Evolutionary conservation across 164 flowering plant species (phyloP).

Genomic region (Macadamia tetraphylla): DNA sequence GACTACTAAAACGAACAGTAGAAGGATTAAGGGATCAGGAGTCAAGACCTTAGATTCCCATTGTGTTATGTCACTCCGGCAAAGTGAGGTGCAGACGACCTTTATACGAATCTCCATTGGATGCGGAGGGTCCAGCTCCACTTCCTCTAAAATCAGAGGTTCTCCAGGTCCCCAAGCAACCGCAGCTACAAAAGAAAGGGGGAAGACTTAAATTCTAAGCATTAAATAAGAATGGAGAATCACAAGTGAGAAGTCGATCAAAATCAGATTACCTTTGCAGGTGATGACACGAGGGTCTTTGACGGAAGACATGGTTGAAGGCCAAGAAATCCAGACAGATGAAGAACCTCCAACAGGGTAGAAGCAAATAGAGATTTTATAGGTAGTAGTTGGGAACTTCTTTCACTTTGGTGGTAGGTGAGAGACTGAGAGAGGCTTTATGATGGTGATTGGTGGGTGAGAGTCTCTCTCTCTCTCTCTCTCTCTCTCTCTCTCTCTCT

Average conservation of each 20-base stretch:
- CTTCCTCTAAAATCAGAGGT: slow-evolving; percentile 72
- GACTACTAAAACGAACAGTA: not conserved
- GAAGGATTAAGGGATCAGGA: not conserved
- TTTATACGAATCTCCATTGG: slow-evolving; percentile 74
- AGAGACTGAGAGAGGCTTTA: no score
- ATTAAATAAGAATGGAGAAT: no score
- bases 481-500: no score
- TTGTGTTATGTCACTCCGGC: slow-evolving; percentile 79
- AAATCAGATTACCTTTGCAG: slow-evolving; percentile 15
- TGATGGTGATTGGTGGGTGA: no score
- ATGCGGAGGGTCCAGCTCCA: slow-evolving; percentile 70
- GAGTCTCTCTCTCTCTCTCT: no score
- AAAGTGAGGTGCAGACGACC: slow-evolving; percentile 79
- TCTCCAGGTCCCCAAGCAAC: slow-evolving; percentile 83
- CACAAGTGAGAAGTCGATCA: not conserved
- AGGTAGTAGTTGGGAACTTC: no score
- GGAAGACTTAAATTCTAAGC: not conserved
- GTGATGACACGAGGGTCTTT: slow-evolving; percentile 8
- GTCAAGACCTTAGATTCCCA: slow-evolving; percentile 70
- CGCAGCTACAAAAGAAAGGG: slow-evolving; percentile 38
- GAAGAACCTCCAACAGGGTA: not conserved
- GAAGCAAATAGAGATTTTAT: no score
- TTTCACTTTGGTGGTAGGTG: no score
- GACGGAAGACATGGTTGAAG: slow-evolving; percentile 7
- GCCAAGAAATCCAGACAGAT: not conserved